Percentiles rank a stretch among this genome's conserved stretches.
These are phyloP conservation scores for Paraphoma chrysanthemicola DNA, from an alignment of 2,329 filamentous ascomycete genomes.

Conservation along the genomic window DNA sequence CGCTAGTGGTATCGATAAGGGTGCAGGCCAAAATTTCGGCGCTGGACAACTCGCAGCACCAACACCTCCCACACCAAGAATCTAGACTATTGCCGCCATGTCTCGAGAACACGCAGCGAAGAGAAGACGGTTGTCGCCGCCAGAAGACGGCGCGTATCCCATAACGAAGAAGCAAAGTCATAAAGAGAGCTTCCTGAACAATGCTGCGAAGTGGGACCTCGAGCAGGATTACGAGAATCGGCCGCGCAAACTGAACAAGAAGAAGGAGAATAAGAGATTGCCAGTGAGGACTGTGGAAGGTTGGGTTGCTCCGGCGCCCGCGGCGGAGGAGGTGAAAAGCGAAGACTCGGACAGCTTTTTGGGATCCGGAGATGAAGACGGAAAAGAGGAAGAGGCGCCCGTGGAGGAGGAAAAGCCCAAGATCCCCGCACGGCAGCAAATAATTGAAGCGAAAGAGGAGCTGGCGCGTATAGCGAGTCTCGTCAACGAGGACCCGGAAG, in stretches of 20 bases:
- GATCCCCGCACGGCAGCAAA: conserved; percentile 78
- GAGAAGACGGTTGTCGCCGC: conserved; percentile 47
- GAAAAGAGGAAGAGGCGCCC: conserved; percentile 50
- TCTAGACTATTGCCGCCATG: conserved; percentile 24
- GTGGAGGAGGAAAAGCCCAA: conserved; percentile 63
- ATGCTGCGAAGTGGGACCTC: conserved; percentile 83
- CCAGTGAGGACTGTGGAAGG: conserved; percentile 89
- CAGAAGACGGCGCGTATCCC: conserved; percentile 30
- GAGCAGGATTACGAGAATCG: conserved; percentile 89
- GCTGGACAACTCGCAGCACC: not conserved
- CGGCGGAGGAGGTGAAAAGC: conserved; percentile 54
- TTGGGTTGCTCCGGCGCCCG: conserved; percentile 64
- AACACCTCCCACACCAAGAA: conserved; percentile 1
- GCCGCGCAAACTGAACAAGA: conserved; percentile 76
- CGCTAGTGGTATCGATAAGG: no score
- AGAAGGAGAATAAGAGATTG: conserved; percentile 75
- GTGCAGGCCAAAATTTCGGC: no score
- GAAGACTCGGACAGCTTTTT: conserved; percentile 70
- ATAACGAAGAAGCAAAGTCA: conserved; percentile 23
- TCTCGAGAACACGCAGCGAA: conserved; percentile 45
- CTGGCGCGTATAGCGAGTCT: conserved; percentile 80
- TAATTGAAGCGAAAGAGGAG: conserved; percentile 89
- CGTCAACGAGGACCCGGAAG: conserved; percentile 92
- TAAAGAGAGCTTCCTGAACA: conserved; percentile 69
- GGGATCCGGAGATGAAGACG: conserved; percentile 58